Percentiles rank a stretch among this genome's conserved stretches.
phyloP scores from a whole-genome alignment of 805 yeast species.

The Starmerella bacillaris region DNA sequence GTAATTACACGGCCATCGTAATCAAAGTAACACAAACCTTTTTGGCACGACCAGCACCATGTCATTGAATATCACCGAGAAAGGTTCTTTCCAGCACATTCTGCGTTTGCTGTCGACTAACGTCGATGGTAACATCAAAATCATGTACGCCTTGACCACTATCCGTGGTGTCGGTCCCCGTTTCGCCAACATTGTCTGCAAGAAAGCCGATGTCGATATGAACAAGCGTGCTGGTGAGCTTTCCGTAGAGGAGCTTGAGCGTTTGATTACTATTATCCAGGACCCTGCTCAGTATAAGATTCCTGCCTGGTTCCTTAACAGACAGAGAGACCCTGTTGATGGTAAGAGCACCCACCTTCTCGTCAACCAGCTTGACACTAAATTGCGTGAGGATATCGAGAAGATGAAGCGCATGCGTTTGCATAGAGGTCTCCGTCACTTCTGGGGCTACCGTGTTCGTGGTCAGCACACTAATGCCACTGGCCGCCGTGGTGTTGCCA shows the following conservation, averaged over 20 bases:
- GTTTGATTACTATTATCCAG: slow-evolving; percentile 99
- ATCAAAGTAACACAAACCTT: too few species aligned
- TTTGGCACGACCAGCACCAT: slow-evolving; percentile 33
- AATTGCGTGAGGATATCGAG: slow-evolving; percentile 99
- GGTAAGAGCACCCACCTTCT: slow-evolving; percentile 99
- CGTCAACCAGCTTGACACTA: slow-evolving; percentile 97
- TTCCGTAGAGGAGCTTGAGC: slow-evolving; percentile 99
- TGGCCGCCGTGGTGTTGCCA: slow-evolving; percentile 66
- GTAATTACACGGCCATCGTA: too few species aligned
- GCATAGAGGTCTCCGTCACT: slow-evolving; percentile 99
- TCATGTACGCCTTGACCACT: slow-evolving; percentile 99
- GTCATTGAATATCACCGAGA: slow-evolving; percentile 97
- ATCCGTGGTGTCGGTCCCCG: slow-evolving; percentile 99
- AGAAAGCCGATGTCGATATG: slow-evolving; percentile 99
- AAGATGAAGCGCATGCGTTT: slow-evolving; percentile 99
- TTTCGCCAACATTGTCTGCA: slow-evolving; percentile 99
- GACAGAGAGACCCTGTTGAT: slow-evolving; percentile 95
- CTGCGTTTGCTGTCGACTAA: slow-evolving; percentile 99
- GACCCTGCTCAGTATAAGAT: slow-evolving; percentile 98
- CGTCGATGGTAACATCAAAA: slow-evolving; percentile 99
- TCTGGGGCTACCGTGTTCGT: slow-evolving; percentile 99
- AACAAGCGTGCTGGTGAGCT: slow-evolving; percentile 99
- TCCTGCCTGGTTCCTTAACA: slow-evolving; percentile 99
- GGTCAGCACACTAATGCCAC: slow-evolving; percentile 99
- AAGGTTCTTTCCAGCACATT: slow-evolving; percentile 99